Percentiles rank a stretch among this genome's conserved stretches.
Conservation (phyloP, 139 green algal species). For the Spirogloea muscicola region DNA sequence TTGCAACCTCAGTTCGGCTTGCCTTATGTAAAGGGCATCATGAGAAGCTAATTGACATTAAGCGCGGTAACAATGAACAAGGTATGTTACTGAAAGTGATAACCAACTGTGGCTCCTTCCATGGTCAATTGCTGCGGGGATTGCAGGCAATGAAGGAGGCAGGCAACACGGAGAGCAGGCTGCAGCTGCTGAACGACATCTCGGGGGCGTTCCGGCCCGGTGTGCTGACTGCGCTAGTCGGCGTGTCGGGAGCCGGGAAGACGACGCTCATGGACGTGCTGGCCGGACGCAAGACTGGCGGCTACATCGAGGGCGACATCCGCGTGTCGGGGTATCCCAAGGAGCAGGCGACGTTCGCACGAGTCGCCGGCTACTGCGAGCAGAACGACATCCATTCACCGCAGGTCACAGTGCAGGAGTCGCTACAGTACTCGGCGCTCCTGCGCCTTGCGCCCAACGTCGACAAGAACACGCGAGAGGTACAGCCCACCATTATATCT, state of each 20-base stretch:
- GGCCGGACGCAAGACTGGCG: constrained; percentile 34
- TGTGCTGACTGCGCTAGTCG: constrained; percentile 37
- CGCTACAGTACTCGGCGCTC: constrained; percentile 61
- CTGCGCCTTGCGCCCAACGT: constrained; percentile 56
- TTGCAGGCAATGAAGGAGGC: constrained; percentile 17
- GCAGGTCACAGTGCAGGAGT: constrained; percentile 61
- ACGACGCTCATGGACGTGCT: constrained; percentile 48
- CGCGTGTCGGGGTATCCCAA: constrained; percentile 59
- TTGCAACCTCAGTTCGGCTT: too few species aligned
- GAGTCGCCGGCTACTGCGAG: constrained; percentile 57
- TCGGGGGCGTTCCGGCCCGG: constrained; percentile 30
- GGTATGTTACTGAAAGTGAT: too few species aligned
- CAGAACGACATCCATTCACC: constrained; percentile 42
- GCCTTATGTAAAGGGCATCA: too few species aligned
- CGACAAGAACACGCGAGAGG: constrained; percentile 1
- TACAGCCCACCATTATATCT: neutral
- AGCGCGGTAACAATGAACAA: too few species aligned
- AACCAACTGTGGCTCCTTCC: too few species aligned
- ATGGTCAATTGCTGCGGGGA: too few species aligned
- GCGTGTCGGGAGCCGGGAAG: constrained; percentile 41
- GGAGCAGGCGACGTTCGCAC: constrained; percentile 57
- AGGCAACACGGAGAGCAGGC: neutral
- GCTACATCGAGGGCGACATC: constrained; percentile 58
- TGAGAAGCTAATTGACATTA: too few species aligned
- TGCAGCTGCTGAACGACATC: constrained; percentile 35